Percentiles rank a stretch among this genome's conserved stretches.
These are phyloP conservation scores for Ilex asprella DNA, from an alignment of 257 asterid species.

Conservation along the genomic window DNA sequence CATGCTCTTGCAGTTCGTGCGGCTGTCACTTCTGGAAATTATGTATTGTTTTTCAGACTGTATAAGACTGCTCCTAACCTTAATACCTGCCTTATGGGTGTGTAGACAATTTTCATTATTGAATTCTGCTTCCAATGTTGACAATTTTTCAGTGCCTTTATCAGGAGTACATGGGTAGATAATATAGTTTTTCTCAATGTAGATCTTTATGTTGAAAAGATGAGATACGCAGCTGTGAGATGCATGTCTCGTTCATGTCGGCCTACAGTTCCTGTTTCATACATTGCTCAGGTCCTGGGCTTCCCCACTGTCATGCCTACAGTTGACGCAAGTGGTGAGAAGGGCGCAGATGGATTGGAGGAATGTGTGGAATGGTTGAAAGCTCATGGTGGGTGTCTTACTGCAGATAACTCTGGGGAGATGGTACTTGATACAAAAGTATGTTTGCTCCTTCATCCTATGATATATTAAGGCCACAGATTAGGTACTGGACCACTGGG, in stretches of 20 bases:
- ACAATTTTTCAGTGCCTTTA: background rate
- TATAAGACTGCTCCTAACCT: conserved; percentile 85
- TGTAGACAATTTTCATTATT: conserved; percentile 13
- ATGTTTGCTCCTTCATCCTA: conserved; percentile 5
- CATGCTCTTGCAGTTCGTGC: conserved; percentile 93
- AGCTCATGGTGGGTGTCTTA: conserved; percentile 90
- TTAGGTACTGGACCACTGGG: too few relatives aligned
- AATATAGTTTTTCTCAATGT: conserved; percentile 22
- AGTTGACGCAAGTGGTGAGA: conserved; percentile 46
- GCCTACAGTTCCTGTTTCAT: conserved; percentile 79
- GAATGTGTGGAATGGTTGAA: conserved; percentile 95
- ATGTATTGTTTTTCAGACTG: conserved; percentile 79
- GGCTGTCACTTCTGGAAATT: conserved; percentile 87
- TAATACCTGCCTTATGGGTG: conserved; percentile 82
- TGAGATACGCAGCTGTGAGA: conserved; percentile 91
- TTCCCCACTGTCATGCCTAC: conserved; percentile 41
- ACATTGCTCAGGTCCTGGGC: conserved; percentile 75
- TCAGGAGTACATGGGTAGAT: conserved; percentile 4
- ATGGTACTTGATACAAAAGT: conserved; percentile 82
- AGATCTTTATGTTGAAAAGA: conserved; percentile 94
- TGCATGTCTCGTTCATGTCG: conserved; percentile 94
- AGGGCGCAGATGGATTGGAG: conserved; percentile 59
- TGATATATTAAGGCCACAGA: background rate
- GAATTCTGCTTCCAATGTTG: background rate
- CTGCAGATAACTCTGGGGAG: conserved; percentile 65